Base-by-base conservation (phyloP, 257 asterid genomes). In the Ophiorrhiza pumila region DNA sequence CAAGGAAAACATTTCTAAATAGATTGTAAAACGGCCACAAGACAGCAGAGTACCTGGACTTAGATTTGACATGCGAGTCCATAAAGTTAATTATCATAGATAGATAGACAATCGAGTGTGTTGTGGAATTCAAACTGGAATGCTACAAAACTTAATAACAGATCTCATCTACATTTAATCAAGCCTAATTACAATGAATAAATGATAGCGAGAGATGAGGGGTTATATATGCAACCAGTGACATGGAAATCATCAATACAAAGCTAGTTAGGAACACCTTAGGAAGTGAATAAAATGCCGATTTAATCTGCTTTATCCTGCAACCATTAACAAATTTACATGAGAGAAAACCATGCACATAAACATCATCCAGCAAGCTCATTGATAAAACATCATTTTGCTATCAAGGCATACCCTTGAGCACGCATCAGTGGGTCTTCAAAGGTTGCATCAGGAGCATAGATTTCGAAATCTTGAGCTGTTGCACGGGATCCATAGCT, bases 341-440 rank as follows among this genome's bases (percentile, higher is more conserved):
- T 20, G 12, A 79, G 69, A 63, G 61, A 43, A 50, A 68, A n/a
- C 70, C 7, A 43, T 20, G 32, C 31, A 9, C 1, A 11, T 4
- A 58, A 41, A 5, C 23, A 46, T 57, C 55, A 75, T 41, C 34
- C 34, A 31, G 35, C 78, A 25, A 15, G 34, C 25, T 29, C 14
- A 71, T 18, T 31, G 25, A 9, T 20, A 8, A 57, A 58, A 53
- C 25, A 41, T n/a, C 53, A 3, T 22, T 37, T 63, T 35, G 68
- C 47, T 1, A 14, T 18, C 15, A 41, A 65, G 49, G 47, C 76
- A 42, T 84, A 93, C 98, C 98, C 98, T 3, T 81, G 86, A 37
- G 97, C 97, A 65, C 88, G 78, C 95, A 87, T 89, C 66, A 93
- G 93, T 6, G 97, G 98, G 73, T 93, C 98, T 83, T 90, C 97